Base-by-base conservation (phyloP, 108 stramenopile genomes). In the Skeletonema potamos region DNA sequence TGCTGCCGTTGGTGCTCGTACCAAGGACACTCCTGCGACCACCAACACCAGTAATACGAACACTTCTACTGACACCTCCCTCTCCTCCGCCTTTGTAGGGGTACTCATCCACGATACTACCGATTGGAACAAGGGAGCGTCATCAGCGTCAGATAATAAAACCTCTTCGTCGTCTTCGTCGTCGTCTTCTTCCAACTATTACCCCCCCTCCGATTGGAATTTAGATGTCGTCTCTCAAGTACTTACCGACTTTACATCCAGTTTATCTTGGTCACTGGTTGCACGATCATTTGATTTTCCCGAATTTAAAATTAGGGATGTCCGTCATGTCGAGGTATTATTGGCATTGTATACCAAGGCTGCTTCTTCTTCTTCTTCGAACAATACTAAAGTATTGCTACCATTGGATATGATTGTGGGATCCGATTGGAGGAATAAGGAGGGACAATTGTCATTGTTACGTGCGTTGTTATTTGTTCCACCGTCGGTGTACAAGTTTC, bases 221-320 rank as follows among this genome's bases (percentile, higher is more conserved):
- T 80, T 96, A 6, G 82, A 86, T n/a, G 87, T 88, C 26, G 93
- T 96, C 7, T 74, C 90, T 26, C 82, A 89, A 58, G 91, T 96
- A 36, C 77, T 98, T 0, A 64, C 75, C 41, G 85, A 86, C 54
- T 96, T 97, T 69, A 96, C 92, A 77, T 51, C 74, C n/a, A 64
- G 76, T 24, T 54, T 89, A 29, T 81, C 96, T 78, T 98, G 97
- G 97, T 58, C 44, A 20, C 27, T 56, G 15, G 96, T 97, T 0
- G 96, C 95, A 17, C 75, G 68, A 22, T 81, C 63, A 3, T 90
- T 95, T 63, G 97, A 98, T 72, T 92, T 95, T 72, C 76, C 90
- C 11, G 91, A 82, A 57, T 97, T 98, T 72, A 63, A 82, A 51
- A 79, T 98, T 7, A 68, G 85, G 5, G 89, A 93, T 69, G 81